Percentiles rank a stretch among this genome's conserved stretches.
Conservation (phyloP, 2,329 filamentous ascomycete genomes). For the Colletotrichum sp. region DNA sequence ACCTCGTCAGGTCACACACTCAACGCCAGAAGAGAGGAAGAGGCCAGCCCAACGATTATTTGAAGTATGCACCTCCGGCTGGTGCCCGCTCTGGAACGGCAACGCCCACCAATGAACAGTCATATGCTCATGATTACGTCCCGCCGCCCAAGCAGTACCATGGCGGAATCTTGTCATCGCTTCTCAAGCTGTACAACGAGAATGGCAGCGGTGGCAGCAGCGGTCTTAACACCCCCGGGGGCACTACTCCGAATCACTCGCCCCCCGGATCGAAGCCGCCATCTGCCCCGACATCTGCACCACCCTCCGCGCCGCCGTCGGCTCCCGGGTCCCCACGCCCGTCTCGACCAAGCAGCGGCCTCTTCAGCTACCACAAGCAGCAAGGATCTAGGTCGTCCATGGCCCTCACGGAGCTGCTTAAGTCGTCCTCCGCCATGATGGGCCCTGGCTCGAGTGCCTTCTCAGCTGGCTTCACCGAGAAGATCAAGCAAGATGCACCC, state of each 20-base stretch:
- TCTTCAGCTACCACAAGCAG: conserved; percentile 47
- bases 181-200: conserved; percentile 73
- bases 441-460: conserved; percentile 50
- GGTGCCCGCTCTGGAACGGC: conserved; percentile 38
- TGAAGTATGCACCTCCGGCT: conserved; percentile 28
- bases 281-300: conserved; percentile 43
- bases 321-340: conserved; percentile 31
- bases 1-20: conserved; percentile 38
- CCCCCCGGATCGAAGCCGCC: conserved; percentile 44
- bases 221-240: conserved; percentile 46
- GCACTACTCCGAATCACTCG: conserved; percentile 43
- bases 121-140: conserved; percentile 62
- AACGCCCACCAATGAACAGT: conserved; percentile 49
- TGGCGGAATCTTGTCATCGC: conserved; percentile 73
- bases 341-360: conserved; percentile 41
- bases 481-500: conserved; percentile 43
- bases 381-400: conserved; percentile 47
- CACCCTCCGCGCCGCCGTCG: conserved; percentile 10
- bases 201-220: conserved; percentile 38
- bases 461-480: conserved; percentile 49
- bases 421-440: conserved; percentile 58
- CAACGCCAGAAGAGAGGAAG: conserved; percentile 28
- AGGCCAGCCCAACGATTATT: conserved; percentile 27
- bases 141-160: conserved; percentile 72
- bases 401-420: conserved; percentile 56